phyloP scores from a whole-genome alignment of 1,284 basidiomycete genomes.

The Serendipita sp. region DNA sequence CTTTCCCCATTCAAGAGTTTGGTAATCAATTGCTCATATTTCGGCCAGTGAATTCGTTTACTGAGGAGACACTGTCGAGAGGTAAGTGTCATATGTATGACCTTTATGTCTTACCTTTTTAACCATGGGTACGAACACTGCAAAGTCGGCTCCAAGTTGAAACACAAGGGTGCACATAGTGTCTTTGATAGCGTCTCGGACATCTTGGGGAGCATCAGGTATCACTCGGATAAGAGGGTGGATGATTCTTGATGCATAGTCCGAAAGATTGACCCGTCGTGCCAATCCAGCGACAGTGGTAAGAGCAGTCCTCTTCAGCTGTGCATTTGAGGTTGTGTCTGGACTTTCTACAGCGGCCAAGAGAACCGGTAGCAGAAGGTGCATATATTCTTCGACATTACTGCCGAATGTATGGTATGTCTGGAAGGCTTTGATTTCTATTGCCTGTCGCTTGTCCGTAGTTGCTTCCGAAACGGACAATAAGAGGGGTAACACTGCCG shows the following conservation, averaged over 20 bases:
- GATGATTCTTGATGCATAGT: slow-evolving; percentile 93
- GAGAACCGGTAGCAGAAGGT: slow-evolving; percentile 91
- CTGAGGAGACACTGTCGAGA: slow-evolving; percentile 53
- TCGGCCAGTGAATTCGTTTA: slow-evolving; percentile 69
- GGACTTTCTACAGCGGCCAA: slow-evolving; percentile 81
- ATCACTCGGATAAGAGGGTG: slow-evolving; percentile 89
- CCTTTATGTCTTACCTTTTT: slow-evolving; percentile 57
- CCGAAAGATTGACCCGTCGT: slow-evolving; percentile 94
- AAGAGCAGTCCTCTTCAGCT: slow-evolving; percentile 78
- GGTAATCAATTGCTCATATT: slow-evolving; percentile 79
- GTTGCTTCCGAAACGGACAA: slow-evolving; percentile 85
- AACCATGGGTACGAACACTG: slow-evolving; percentile 93
- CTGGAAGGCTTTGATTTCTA: slow-evolving; percentile 84
- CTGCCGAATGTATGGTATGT: slow-evolving; percentile 91
- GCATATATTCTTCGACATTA: slow-evolving; percentile 96
- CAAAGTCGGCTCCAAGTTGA: slow-evolving; percentile 92
- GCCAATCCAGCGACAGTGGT: slow-evolving; percentile 86
- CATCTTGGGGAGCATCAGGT: slow-evolving; percentile 63
- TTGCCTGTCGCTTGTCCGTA: slow-evolving; percentile 57
- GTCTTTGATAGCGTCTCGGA: slow-evolving; percentile 82
- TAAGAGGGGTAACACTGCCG: slow-evolving; percentile 79
- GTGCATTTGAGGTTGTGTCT: slow-evolving; percentile 46
- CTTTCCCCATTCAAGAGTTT: slow-evolving; percentile 88
- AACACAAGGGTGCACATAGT: slow-evolving; percentile 84
- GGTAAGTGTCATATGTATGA: slow-evolving; percentile 6